Percentiles rank a stretch among this genome's conserved stretches.
Evolutionary conservation across 345 rosid genomes (phyloP).

Genomic region (Schrenkiella parvula): DNA sequence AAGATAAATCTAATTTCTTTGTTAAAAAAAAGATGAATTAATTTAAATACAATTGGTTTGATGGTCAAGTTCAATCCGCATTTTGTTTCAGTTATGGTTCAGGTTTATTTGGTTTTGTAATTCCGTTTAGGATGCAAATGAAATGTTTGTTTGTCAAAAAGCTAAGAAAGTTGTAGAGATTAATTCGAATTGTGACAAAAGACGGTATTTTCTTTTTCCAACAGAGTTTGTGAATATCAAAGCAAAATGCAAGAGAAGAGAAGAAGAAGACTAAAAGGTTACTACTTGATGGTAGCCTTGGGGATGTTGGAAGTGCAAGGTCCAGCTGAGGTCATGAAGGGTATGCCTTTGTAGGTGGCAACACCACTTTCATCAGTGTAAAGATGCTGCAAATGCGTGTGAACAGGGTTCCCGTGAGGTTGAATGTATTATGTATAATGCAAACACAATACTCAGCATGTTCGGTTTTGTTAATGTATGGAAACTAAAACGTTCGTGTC

Average conservation of each 20-base stretch:
- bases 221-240: conserved; percentile 1
- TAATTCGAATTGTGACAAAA: neutral
- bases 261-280: conserved; percentile 1
- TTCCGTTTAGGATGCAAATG: neutral
- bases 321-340: conserved; percentile 91
- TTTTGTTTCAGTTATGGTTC: neutral
- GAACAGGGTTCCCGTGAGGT: neutral
- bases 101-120: neutral
- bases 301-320: conserved; percentile 75
- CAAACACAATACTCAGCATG: neutral
- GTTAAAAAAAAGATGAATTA: no score
- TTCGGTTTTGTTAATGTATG: neutral
- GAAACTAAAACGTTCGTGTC: neutral
- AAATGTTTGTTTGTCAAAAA: neutral
- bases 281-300: conserved; percentile 75
- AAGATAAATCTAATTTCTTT: no score
- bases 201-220: neutral
- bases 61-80: neutral
- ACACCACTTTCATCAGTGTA: conserved; percentile 85
- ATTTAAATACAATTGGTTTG: neutral
- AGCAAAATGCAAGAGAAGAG: neutral
- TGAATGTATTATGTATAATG: neutral
- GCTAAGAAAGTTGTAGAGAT: neutral
- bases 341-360: conserved; percentile 87
- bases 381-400: conserved; percentile 55